Evolutionary conservation across 257 asterid species (phyloP).

Genomic region (Petunia axillaris): DNA sequence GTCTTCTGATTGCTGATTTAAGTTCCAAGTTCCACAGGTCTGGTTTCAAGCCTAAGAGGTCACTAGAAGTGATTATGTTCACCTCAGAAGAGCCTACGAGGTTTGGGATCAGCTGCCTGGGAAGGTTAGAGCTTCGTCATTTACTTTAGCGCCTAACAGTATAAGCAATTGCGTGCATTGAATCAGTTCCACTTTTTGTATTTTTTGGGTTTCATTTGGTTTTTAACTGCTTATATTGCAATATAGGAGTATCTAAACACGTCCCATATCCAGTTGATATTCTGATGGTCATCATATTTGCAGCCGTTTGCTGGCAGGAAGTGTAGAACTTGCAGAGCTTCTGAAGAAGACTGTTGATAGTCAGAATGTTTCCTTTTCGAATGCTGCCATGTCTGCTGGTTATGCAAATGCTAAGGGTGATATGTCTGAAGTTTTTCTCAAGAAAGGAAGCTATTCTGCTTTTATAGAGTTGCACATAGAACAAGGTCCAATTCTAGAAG

Average conservation of each 20-base stretch:
- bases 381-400: slow-evolving; percentile 82
- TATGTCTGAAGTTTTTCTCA: slow-evolving; percentile 62
- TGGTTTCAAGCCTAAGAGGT: slow-evolving; percentile 87
- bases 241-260: neutral
- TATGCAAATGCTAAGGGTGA: slow-evolving; percentile 48
- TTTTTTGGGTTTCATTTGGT: neutral
- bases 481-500: slow-evolving; percentile 97
- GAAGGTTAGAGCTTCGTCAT: slow-evolving; percentile 60
- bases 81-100: slow-evolving; percentile 99
- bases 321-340: slow-evolving; percentile 60
- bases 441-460: slow-evolving; percentile 76
- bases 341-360: slow-evolving; percentile 68
- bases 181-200: neutral
- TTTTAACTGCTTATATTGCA: slow-evolving; percentile 14
- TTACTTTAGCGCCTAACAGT: neutral
- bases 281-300: slow-evolving; percentile 44
- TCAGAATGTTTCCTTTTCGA: slow-evolving; percentile 61
- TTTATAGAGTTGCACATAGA: slow-evolving; percentile 91
- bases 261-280: slow-evolving; percentile 3
- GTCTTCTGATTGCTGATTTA: neutral
- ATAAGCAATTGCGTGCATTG: neutral
- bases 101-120: slow-evolving; percentile 93
- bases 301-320: slow-evolving; percentile 94
- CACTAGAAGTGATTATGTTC: slow-evolving; percentile 93
- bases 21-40: slow-evolving; percentile 45